Conservation (phyloP, 306 rosid genomes). For the Oemleria cerasiformis region DNA sequence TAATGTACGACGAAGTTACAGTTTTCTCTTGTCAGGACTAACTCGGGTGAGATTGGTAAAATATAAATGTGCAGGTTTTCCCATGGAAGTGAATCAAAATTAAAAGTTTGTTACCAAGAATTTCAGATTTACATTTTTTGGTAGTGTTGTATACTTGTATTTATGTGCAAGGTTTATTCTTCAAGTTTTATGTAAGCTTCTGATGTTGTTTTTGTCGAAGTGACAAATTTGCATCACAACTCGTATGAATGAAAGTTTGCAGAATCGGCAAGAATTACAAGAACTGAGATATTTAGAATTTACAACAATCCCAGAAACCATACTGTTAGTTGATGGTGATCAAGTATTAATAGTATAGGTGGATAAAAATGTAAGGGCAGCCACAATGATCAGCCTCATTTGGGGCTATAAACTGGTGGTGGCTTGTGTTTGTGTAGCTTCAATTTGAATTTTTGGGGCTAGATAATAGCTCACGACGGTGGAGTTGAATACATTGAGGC, state of each 20-base stretch:
- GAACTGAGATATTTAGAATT: no score
- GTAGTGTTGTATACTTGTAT: not conserved
- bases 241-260: no score
- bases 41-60: not conserved
- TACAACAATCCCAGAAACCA: not conserved
- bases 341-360: not conserved
- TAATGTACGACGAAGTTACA: not conserved
- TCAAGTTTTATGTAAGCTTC: not conserved
- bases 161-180: not conserved
- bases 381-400: no score
- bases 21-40: not conserved
- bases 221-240: no score
- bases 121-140: not conserved
- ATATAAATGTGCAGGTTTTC: not conserved
- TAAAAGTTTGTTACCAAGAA: not conserved
- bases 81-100: not conserved
- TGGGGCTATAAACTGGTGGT: no score
- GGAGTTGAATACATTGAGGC: no score
- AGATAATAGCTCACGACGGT: no score
- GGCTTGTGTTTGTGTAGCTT: no score
- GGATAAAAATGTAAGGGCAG: not conserved
- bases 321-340: not conserved
- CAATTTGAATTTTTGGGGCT: no score
- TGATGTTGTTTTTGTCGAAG: no score
- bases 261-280: no score